A percentile compares a stretch with the other conserved stretches of the same genome.
phyloP scores from a whole-genome alignment of 2,329 filamentous ascomycete species.

The Arthrobotrys megalospora region DNA sequence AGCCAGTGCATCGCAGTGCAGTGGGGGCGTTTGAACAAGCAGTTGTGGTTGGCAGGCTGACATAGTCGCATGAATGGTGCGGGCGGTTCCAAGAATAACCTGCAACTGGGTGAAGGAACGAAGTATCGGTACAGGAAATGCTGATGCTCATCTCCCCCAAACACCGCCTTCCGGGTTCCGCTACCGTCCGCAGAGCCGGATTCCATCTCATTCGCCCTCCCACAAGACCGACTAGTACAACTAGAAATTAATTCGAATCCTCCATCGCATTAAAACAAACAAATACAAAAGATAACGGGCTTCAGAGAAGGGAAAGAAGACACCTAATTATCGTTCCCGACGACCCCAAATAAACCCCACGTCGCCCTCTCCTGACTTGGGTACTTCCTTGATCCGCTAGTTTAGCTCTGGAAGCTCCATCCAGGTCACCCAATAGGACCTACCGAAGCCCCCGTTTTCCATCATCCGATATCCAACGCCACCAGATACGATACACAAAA shows the following conservation, averaged over 20 bases:
- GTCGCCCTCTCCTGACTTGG: conserved; percentile 13
- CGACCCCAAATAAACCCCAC: conserved; percentile 18
- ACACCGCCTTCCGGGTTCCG: conserved; percentile 32
- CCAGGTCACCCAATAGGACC: conserved; percentile 51
- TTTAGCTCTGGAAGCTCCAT: conserved; percentile 52
- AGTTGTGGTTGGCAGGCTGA: conserved; percentile 37
- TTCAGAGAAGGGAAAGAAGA: not conserved
- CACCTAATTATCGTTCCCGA: not conserved
- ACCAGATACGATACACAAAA: conserved; percentile 12
- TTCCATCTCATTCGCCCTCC: conserved; percentile 47
- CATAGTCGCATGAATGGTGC: conserved; percentile 38
- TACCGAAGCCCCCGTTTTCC: conserved; percentile 15
- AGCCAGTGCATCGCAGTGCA: not conserved
- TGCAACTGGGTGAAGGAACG: not conserved
- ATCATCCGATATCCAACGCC: conserved; percentile 50
- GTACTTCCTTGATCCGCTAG: conserved; percentile 26
- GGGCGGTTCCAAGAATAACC: conserved; percentile 31
- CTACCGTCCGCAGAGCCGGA: conserved; percentile 5
- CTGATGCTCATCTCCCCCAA: conserved; percentile 6
- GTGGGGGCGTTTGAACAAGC: conserved; percentile 12
- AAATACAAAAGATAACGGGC: conserved; percentile 2
- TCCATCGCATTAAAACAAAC: not conserved
- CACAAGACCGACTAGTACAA: conserved; percentile 6
- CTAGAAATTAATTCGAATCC: not conserved
- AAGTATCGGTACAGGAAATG: conserved; percentile 9